Evolutionary conservation across 257 asterid genomes (phyloP).

Genomic region (Verbena officinalis): DNA sequence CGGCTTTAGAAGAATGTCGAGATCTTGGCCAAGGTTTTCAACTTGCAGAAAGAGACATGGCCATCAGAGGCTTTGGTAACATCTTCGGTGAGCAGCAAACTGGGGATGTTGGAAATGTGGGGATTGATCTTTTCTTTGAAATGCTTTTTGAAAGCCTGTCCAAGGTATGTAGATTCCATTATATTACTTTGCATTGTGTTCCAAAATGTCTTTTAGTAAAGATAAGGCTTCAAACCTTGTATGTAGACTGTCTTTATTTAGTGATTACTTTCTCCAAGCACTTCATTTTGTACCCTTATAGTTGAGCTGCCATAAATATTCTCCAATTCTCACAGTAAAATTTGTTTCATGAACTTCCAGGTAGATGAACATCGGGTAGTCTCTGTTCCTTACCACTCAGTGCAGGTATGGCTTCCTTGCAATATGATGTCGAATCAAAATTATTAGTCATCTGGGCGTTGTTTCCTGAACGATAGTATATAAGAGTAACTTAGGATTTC

Average conservation of each 20-base stretch:
- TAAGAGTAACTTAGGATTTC: neutral
- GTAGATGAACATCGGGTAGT: slow-evolving; percentile 87
- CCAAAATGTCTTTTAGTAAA: slow-evolving; percentile 18
- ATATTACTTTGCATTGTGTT: slow-evolving; percentile 10
- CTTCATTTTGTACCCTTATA: slow-evolving; percentile 19
- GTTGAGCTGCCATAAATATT: slow-evolving; percentile 11
- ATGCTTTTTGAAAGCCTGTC: slow-evolving; percentile 98
- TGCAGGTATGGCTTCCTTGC: slow-evolving; percentile 59
- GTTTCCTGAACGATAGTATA: neutral
- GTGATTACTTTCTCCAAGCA: slow-evolving; percentile 15
- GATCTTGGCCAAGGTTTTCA: slow-evolving; percentile 98
- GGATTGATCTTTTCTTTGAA: slow-evolving; percentile 98
- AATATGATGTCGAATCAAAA: neutral
- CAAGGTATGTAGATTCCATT: slow-evolving; percentile 56
- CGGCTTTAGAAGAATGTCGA: slow-evolving; percentile 93
- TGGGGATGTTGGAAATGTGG: slow-evolving; percentile 98
- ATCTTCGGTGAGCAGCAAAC: slow-evolving; percentile 99
- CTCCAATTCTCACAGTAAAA: slow-evolving; percentile 21
- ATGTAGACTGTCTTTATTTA: slow-evolving; percentile 11
- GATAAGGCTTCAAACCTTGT: neutral
- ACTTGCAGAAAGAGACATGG: slow-evolving; percentile 99
- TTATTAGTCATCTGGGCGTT: neutral
- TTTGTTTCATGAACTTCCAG: slow-evolving; percentile 51
- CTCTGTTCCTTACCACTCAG: slow-evolving; percentile 82
- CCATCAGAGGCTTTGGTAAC: slow-evolving; percentile 91